Percentiles rank a stretch among this genome's conserved stretches.
phyloP scores from a whole-genome alignment of 495 filamentous ascomycete genomes.

The Podospora australis region DNA sequence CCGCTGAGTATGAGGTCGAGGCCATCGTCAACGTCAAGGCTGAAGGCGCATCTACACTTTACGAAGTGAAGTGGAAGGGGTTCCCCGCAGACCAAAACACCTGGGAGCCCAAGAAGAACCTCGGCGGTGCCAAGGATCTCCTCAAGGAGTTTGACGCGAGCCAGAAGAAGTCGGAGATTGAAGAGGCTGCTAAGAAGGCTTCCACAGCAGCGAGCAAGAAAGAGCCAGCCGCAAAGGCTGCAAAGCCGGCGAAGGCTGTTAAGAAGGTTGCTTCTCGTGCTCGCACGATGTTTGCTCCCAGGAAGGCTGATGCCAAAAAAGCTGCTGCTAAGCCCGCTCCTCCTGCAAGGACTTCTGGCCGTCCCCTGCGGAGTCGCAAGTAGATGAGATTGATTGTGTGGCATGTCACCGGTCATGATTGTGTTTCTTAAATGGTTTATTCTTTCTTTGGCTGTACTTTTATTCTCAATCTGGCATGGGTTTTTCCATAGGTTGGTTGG shows the following conservation, averaged over 20 bases:
- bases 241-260: slow-evolving; percentile 7
- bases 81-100: slow-evolving; percentile 28
- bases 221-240: slow-evolving; percentile 7
- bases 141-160: slow-evolving; percentile 23
- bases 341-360: too few relatives aligned
- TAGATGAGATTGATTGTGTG: too few relatives aligned
- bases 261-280: slow-evolving; percentile 8
- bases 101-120: slow-evolving; percentile 38
- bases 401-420: too few relatives aligned
- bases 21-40: slow-evolving; percentile 31
- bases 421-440: too few relatives aligned
- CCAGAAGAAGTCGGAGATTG: slow-evolving; percentile 18
- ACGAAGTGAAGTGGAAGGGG: slow-evolving; percentile 39
- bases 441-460: too few relatives aligned
- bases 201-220: neutral
- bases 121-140: slow-evolving; percentile 18
- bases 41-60: slow-evolving; percentile 25
- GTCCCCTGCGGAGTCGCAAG: too few relatives aligned
- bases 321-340: too few relatives aligned
- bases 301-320: too few relatives aligned
- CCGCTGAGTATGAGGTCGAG: slow-evolving; percentile 25
- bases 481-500: too few relatives aligned
- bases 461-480: too few relatives aligned
- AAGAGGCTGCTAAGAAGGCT: slow-evolving; percentile 5
- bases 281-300: too few relatives aligned